These are phyloP conservation scores for Penicillium mononematosum DNA, from an alignment of 495 filamentous ascomycete genomes.

Conservation along the genomic window DNA sequence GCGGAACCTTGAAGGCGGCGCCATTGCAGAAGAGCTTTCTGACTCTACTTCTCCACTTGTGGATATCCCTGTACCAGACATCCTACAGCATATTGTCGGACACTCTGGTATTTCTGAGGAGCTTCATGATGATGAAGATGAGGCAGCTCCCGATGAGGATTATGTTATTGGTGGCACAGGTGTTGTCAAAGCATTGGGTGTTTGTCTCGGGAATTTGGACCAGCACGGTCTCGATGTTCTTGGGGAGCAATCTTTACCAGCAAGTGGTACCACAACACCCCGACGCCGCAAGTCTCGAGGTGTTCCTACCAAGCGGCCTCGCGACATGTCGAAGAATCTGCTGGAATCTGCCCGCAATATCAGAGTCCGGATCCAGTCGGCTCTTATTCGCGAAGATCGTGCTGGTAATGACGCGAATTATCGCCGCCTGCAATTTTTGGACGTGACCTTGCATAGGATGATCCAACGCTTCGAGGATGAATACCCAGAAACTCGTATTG, in stretches of 20 bases:
- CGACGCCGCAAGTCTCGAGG: slow-evolving; percentile 42
- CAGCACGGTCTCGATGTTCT: slow-evolving; percentile 34
- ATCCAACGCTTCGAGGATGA: slow-evolving; percentile 95
- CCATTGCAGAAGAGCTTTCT: slow-evolving; percentile 47
- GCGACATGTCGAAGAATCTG: slow-evolving; percentile 88
- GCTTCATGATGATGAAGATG: slow-evolving; percentile 61
- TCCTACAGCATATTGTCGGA: slow-evolving; percentile 66
- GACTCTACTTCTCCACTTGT: slow-evolving; percentile 35
- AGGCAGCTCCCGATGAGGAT: slow-evolving; percentile 80
- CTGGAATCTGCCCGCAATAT: slow-evolving; percentile 85
- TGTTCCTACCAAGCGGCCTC: slow-evolving; percentile 63
- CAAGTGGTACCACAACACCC: slow-evolving; percentile 57
- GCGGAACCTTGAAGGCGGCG: slow-evolving; percentile 75
- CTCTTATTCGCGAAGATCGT: slow-evolving; percentile 72
- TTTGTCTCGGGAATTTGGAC: slow-evolving; percentile 74
- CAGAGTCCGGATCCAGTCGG: slow-evolving; percentile 75
- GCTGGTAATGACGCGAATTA: slow-evolving; percentile 68
- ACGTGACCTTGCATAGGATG: slow-evolving; percentile 83
- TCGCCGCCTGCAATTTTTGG: slow-evolving; percentile 83
- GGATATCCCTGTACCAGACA: slow-evolving; percentile 57
- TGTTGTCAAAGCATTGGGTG: slow-evolving; percentile 88
- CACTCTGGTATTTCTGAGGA: slow-evolving; percentile 46
- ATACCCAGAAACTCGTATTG: slow-evolving; percentile 81
- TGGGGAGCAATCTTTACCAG: slow-evolving; percentile 40
- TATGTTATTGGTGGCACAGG: slow-evolving; percentile 96